These are phyloP conservation scores for Marsdenia floribunda DNA, from an alignment of 257 asterid genomes.

Conservation along the genomic window DNA sequence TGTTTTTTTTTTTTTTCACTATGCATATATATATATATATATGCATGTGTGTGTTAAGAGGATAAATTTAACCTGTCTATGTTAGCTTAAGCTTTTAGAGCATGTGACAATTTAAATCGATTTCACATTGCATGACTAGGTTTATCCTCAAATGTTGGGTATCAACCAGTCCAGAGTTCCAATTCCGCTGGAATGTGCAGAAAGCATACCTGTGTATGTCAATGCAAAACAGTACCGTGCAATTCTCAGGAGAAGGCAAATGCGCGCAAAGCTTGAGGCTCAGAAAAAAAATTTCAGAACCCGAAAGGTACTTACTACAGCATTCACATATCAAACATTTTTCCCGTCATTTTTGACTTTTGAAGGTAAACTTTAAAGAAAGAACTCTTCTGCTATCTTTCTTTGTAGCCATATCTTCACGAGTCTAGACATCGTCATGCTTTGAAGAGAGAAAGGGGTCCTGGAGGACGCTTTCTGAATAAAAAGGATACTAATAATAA, in stretches of 20 bases:
- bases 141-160: conserved; percentile 57
- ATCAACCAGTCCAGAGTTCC: conserved; percentile 43
- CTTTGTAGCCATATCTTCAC: conserved; percentile 34
- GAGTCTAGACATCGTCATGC: conserved; percentile 36
- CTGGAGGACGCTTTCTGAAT: conserved; percentile 32
- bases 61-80: too few species aligned
- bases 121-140: conserved; percentile 23
- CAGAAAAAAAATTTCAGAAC: conserved; percentile 46
- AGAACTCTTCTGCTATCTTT: not conserved
- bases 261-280: conserved; percentile 70
- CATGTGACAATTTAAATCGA: too few species aligned
- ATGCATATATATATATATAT: too few species aligned
- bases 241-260: conserved; percentile 68
- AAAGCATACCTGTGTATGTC: conserved; percentile 56
- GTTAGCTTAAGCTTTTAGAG: too few species aligned
- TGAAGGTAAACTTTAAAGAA: too few species aligned
- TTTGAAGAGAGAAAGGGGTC: conserved; percentile 30
- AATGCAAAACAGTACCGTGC: conserved; percentile 77
- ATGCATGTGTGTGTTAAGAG: too few species aligned
- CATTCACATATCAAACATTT: not conserved
- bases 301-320: conserved; percentile 42
- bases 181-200: conserved; percentile 56
- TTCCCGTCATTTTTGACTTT: not conserved
- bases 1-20: conserved; percentile 14
- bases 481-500: conserved; percentile 18